Evolutionary conservation across 306 rosid genomes (phyloP).

Genomic region (Castanea crenata): DNA sequence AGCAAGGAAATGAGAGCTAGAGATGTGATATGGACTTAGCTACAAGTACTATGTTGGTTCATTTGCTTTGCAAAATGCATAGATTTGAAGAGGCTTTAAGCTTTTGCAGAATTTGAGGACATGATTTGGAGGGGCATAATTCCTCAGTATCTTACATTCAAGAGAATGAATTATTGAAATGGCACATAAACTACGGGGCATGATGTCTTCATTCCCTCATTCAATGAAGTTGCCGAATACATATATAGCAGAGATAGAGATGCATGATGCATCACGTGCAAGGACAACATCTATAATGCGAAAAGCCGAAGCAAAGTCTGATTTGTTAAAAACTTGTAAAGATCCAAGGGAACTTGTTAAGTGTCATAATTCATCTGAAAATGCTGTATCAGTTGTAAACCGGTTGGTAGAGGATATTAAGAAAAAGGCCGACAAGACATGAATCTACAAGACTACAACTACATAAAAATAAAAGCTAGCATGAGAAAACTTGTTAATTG

Average conservation of each 20-base stretch:
- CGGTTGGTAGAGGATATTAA: conserved; percentile 47
- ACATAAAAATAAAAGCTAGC: conserved; percentile 14
- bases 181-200: conserved; percentile 50
- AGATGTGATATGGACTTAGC: conserved; percentile 84
- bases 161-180: conserved; percentile 60
- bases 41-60: conserved; percentile 69
- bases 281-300: conserved; percentile 58
- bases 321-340: conserved; percentile 54
- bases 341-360: conserved; percentile 64
- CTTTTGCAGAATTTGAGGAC: conserved; percentile 67
- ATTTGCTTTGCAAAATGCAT: conserved; percentile 77
- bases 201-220: conserved; percentile 88
- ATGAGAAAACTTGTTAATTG: conserved; percentile 15
- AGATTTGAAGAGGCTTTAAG: conserved; percentile 72
- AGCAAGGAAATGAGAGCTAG: conserved; percentile 76
- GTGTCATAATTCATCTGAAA: conserved; percentile 38
- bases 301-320: conserved; percentile 74
- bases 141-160: conserved; percentile 85
- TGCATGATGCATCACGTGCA: conserved; percentile 20
- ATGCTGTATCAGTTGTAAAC: conserved; percentile 43
- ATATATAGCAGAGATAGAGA: conserved; percentile 42
- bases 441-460: not conserved
- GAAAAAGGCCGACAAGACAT: conserved; percentile 28
- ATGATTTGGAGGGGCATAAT: conserved; percentile 75
- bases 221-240: conserved; percentile 63